Base-by-base conservation (phyloP, 148 eudicot species). In the Cornus controversa region DNA sequence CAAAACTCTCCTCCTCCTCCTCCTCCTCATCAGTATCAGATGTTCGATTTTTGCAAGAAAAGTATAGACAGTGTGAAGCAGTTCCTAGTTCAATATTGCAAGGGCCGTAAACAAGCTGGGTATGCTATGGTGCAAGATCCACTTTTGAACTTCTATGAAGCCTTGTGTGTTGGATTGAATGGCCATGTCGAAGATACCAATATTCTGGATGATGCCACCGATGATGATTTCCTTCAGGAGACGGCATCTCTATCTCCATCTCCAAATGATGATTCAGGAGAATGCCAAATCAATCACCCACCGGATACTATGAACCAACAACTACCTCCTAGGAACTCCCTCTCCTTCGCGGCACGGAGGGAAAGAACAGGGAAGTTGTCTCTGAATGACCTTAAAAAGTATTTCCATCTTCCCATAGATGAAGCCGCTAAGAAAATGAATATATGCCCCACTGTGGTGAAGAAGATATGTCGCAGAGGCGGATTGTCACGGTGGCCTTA, bases 401-500 rank as follows among this genome's bases (percentile, higher is more conserved):
- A 84, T 70, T 86, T 81, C 65, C 26, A 83, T 78, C 72, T 79
- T 42, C 82, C 87, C 20, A 84, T 87, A 0, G 82, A 81, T 4
- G 64, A 50, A 0, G 94, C 90, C 14, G 89, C 88, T 20, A 70
- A 47, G 29, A 26, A 79, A 68, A 10, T 89, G 67, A 58, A 40
- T 0, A 13, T 92, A 13, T 85, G 88, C 72, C 84, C 85, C 8
- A 87, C 90, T 0, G 90, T 85, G 10, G 45, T 92, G 6, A 90
- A 89, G 79, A 87, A 80, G 58, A 80, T 86, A 57, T 88, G 88
- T 45, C 86, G 93, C 34, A 78, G 68, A 5, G 34, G 67, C 64
- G 83, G 85, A 0, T 53, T 92, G 5, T 2, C 22, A 1, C 81
- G 91, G 4, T 92, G 97, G 97, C 97, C 94, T 20, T 84, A 82